These are phyloP conservation scores for Nicotiana rustica DNA, from an alignment of 305 asterid species.

Conservation along the genomic window DNA sequence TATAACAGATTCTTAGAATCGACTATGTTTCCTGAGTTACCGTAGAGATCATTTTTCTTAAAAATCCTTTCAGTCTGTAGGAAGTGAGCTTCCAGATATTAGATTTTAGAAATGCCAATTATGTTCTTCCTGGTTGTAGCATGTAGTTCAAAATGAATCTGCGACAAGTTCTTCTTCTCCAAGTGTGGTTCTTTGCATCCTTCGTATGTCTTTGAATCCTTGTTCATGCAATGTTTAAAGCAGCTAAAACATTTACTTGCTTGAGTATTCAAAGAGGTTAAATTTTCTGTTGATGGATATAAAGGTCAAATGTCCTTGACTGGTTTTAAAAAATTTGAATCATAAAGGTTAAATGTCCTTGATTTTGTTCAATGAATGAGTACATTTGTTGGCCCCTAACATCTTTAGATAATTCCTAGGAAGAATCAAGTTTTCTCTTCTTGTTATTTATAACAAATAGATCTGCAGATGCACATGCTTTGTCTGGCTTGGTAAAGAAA, in stretches of 20 bases:
- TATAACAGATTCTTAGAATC: constrained; percentile 16
- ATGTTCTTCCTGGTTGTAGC: not conserved
- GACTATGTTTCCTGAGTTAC: not conserved
- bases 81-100: not conserved
- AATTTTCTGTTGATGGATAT: not conserved
- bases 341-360: constrained; percentile 27
- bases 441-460: constrained; percentile 39
- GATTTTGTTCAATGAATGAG: constrained; percentile 26
- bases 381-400: not conserved
- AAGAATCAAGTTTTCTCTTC: constrained; percentile 29
- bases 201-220: constrained; percentile 25
- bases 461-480: constrained; percentile 69
- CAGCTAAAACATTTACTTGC: not conserved
- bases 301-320: constrained; percentile 21
- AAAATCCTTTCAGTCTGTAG: constrained; percentile 6
- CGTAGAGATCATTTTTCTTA: not conserved
- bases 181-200: not conserved
- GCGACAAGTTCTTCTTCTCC: not conserved
- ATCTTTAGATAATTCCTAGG: constrained; percentile 23
- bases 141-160: not conserved
- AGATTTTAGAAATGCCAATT: not conserved
- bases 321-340: constrained; percentile 17
- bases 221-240: constrained; percentile 3
- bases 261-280: not conserved
- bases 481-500: constrained; percentile 67